Base-by-base conservation (phyloP, 177 flowering plant species). In the Tripterygium wilfordii region DNA sequence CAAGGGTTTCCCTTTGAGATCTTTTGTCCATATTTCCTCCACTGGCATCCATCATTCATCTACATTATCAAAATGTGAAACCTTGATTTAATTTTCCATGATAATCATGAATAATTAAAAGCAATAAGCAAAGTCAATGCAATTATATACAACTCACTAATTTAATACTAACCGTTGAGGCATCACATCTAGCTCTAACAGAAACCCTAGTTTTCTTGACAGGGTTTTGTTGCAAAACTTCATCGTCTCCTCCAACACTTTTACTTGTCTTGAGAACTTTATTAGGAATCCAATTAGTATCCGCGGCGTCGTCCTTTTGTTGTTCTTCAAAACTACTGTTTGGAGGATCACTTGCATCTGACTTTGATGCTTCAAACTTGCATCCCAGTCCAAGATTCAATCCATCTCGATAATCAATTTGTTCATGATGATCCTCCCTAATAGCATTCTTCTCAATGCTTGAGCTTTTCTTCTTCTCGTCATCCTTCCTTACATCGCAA, bases 1-100 rank as follows among this genome's bases (percentile, higher is more conserved):
- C 96, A 92, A 25, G 98, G 98, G 48, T 92, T 88, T 46, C 98
- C 98, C 69, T 92, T 88, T 0, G 98, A 79, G 10, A 82, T 80
- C 64, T 92, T 92, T 39, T 92, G 98, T 12, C 98, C 98, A 56
- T 92, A 92, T 68, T 92, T 92, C 63, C 98, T 79, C 98, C 98
- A 92, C 61, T 92, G 98, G 52, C 98, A 92, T 48, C 98, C 98
- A 69, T 92, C 98, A 51, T 72, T 78, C 96, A 92, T 86, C 98
- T 92, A 65, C 30, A 36, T 28, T 10, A 18, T 24, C 1, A 5
- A 14, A n/a, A 43, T 32, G 5, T 9, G 5, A 32, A 32, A 32
- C 14, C 14, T 9, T 12, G 14, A 32, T 9, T 3, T 3, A 10
- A 5, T 28, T 28, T 5, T 28, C 30, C 5, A 10, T 10, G 5